Evolutionary conservation across 805 yeast species (phyloP).

Genomic region (Saccharomycopsis fermentans): DNA sequence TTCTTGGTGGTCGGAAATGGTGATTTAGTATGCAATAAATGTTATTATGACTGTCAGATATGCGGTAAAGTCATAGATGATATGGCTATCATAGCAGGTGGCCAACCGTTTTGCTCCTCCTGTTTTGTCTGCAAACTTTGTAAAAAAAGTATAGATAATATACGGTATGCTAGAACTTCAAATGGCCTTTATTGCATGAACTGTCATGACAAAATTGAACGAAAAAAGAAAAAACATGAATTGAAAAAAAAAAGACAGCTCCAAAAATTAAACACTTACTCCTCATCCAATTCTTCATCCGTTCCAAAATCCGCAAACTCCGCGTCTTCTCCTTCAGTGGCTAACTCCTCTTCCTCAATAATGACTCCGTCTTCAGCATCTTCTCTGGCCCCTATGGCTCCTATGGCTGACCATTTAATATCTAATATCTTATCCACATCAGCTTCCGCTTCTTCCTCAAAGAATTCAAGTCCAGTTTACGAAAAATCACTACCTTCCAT

Average conservation of each 20-base stretch:
- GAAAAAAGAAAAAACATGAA: constrained; percentile 60
- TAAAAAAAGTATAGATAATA: constrained; percentile 73
- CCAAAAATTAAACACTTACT: constrained; percentile 18
- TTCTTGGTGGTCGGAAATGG: constrained; percentile 92
- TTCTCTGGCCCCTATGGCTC: not conserved
- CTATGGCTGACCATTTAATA: not conserved
- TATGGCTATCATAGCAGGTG: constrained; percentile 88
- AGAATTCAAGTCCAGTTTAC: constrained; percentile 14
- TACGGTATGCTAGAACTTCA: constrained; percentile 85
- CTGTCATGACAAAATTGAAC: constrained; percentile 78
- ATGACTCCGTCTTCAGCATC: not conserved
- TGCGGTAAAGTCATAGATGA: constrained; percentile 86
- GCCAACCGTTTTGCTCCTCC: constrained; percentile 84
- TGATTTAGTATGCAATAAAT: constrained; percentile 75
- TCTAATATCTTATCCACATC: not conserved
- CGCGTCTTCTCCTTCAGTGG: constrained; percentile 5
- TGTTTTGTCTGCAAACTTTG: constrained; percentile 90
- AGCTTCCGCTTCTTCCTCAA: not conserved
- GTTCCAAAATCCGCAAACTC: constrained; percentile 15
- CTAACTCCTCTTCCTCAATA: not conserved
- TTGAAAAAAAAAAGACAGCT: constrained; percentile 20
- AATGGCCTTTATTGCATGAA: constrained; percentile 89
- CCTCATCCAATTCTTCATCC: constrained; percentile 12
- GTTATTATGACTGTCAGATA: constrained; percentile 82
- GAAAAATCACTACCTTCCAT: constrained; percentile 16